Evolutionary conservation across 306 rosid genomes (phyloP).

Genomic region (Castanea mollissima): DNA sequence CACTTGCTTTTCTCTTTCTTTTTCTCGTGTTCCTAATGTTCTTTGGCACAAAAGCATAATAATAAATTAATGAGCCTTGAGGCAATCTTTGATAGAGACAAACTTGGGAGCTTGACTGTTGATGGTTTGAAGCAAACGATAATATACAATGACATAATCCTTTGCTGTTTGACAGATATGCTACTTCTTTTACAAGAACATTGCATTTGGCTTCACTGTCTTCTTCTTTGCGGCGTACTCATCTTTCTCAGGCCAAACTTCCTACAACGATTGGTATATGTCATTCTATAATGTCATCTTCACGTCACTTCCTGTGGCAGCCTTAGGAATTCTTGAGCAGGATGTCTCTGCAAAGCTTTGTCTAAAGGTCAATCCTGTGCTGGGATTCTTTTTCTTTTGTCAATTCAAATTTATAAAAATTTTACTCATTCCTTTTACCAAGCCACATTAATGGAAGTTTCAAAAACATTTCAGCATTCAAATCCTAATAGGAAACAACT

Average conservation of each 20-base stretch:
- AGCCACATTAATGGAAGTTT: too few species aligned
- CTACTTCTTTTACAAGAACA: conserved; percentile 97
- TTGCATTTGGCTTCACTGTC: conserved; percentile 79
- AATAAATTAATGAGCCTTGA: too few species aligned
- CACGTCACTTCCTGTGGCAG: conserved; percentile 94
- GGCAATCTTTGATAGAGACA: too few species aligned
- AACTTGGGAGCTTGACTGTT: too few species aligned
- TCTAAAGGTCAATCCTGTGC: conserved; percentile 49
- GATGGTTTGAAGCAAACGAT: too few species aligned
- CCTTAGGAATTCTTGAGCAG: conserved; percentile 88
- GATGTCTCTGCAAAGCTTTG: conserved; percentile 76
- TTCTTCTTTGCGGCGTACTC: conserved; percentile 77
- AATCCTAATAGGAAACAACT: too few species aligned
- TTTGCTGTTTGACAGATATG: conserved; percentile 62
- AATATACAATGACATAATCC: not conserved
- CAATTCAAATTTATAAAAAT: not conserved
- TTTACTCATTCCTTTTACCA: too few species aligned
- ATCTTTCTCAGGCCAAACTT: conserved; percentile 83
- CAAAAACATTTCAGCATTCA: not conserved
- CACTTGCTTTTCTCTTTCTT: too few species aligned
- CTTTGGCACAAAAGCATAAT: too few species aligned
- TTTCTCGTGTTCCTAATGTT: too few species aligned
- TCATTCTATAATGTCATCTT: conserved; percentile 82
- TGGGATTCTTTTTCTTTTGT: too few species aligned
- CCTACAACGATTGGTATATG: conserved; percentile 89